These are phyloP conservation scores for Candida broadrunensis DNA, from an alignment of 805 yeast genomes.

Conservation along the genomic window DNA sequence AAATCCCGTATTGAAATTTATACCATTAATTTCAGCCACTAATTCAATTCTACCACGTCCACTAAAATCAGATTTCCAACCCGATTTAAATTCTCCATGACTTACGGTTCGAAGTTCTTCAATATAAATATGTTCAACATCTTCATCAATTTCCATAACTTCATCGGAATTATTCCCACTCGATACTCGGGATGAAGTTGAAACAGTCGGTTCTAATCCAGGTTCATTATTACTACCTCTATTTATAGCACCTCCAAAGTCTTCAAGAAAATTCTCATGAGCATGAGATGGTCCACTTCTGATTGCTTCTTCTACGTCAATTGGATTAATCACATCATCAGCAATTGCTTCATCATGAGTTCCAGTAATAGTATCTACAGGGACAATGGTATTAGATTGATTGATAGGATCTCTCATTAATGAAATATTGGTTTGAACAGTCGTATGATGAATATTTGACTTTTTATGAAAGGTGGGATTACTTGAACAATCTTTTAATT, in stretches of 20 bases:
- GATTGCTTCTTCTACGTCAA: conserved; percentile 14
- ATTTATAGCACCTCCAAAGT: conserved; percentile 14
- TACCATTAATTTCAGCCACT: conserved; percentile 65
- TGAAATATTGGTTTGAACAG: conserved; percentile 22
- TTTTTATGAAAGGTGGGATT: conserved; percentile 4
- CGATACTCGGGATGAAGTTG: conserved; percentile 11
- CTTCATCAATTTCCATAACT: conserved; percentile 4
- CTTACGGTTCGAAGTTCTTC: conserved; percentile 76
- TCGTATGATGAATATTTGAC: conserved; percentile 24
- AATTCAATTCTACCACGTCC: conserved; percentile 78
- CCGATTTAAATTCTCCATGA: conserved; percentile 78
- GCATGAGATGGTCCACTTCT: conserved; percentile 20
- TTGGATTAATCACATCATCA: conserved; percentile 11
- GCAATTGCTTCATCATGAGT: conserved; percentile 3
- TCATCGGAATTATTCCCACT: neutral
- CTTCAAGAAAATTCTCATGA: conserved; percentile 23
- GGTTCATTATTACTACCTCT: neutral
- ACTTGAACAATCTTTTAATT: conserved; percentile 1
- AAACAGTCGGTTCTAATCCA: conserved; percentile 5
- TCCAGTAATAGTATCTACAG: conserved; percentile 1
- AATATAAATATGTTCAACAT: conserved; percentile 40
- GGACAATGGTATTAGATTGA: neutral
- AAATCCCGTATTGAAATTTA: conserved; percentile 54
- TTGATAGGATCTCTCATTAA: conserved; percentile 7
- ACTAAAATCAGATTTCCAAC: conserved; percentile 93